These are phyloP conservation scores for Tetraselmis chui DNA, from an alignment of 139 green algal genomes.

Conservation along the genomic window DNA sequence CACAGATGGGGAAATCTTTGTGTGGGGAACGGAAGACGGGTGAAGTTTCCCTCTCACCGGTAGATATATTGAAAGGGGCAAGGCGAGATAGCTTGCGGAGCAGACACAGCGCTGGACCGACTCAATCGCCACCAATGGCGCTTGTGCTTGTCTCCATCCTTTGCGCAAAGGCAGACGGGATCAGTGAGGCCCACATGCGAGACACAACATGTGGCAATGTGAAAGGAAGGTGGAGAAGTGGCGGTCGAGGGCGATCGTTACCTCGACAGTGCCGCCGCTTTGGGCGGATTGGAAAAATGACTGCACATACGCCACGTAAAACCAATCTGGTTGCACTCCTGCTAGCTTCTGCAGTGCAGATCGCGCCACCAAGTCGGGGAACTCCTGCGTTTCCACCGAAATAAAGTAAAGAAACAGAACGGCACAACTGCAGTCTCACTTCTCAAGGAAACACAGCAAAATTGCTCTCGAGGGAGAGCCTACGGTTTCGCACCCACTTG, in stretches of 20 bases:
- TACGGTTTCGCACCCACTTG: neutral
- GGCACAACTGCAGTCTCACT: neutral
- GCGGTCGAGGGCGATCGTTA: neutral
- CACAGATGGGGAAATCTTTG: too few relatives aligned
- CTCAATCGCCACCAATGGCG: neutral
- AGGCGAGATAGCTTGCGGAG: neutral
- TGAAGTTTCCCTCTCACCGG: too few relatives aligned
- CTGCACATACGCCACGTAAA: neutral
- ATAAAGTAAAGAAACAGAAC: too few relatives aligned
- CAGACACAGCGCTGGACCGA: neutral
- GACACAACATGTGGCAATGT: neutral
- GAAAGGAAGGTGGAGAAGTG: neutral
- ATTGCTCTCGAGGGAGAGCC: neutral
- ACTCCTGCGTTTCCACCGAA: too few relatives aligned
- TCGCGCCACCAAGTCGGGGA: neutral
- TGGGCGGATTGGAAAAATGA: neutral
- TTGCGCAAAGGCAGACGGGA: too few relatives aligned
- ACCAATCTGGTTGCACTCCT: neutral
- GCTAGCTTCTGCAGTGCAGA: neutral
- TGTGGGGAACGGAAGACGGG: too few relatives aligned
- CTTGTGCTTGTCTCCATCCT: neutral
- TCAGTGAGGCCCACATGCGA: too few relatives aligned
- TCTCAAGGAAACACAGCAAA: neutral
- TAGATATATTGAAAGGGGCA: neutral
- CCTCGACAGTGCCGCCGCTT: neutral